Evolutionary conservation across 148 eudicot species (phyloP).

Genomic region (Persicaria tinctoria): DNA sequence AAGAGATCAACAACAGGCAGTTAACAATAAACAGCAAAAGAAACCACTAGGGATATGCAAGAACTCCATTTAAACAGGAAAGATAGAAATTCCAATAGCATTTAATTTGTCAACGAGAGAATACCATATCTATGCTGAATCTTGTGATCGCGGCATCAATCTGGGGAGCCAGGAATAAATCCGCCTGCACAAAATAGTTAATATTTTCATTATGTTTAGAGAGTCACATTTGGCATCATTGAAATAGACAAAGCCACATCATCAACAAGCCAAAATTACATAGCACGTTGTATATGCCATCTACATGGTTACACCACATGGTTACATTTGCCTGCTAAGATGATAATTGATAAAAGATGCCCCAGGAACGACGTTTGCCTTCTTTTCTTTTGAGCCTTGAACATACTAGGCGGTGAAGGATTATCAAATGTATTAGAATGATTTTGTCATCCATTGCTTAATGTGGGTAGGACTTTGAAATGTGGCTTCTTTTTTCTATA

Average conservation of each 20-base stretch:
- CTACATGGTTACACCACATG: not conserved
- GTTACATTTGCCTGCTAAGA: not conserved
- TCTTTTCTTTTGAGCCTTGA: not conserved
- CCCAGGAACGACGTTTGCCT: not conserved
- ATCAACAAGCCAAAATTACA: not conserved
- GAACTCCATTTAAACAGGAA: not conserved
- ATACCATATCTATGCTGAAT: slow-evolving; percentile 74
- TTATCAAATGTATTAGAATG: not conserved
- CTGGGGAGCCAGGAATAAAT: slow-evolving; percentile 82
- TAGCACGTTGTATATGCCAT: not conserved
- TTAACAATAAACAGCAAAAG: not conserved
- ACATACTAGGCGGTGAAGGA: not conserved
- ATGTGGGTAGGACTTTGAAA: not conserved
- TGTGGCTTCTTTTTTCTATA: not conserved
- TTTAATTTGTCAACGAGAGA: not conserved
- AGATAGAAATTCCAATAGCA: not conserved
- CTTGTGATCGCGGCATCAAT: slow-evolving; percentile 43
- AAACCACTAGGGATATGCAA: not conserved
- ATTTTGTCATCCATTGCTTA: not conserved
- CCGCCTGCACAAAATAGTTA: slow-evolving; percentile 49
- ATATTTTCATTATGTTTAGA: slow-evolving; percentile 7
- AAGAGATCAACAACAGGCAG: not conserved
- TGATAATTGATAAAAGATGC: not conserved
- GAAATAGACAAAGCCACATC: not conserved
- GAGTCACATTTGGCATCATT: not conserved